These are phyloP conservation scores for Macadamia tetraphylla DNA, from an alignment of 164 flowering plant species.

Conservation along the genomic window DNA sequence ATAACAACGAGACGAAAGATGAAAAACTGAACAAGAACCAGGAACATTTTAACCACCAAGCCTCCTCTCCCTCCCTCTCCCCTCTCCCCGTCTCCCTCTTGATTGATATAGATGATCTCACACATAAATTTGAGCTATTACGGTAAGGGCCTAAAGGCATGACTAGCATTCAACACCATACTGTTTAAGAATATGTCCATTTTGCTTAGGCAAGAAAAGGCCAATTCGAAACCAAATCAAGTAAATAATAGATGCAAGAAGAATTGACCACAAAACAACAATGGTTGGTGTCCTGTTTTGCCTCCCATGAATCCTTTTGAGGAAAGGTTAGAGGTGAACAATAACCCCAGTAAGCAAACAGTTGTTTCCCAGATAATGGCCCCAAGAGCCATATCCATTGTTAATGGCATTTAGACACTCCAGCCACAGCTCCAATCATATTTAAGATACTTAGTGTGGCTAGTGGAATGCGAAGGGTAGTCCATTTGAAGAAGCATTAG, in stretches of 20 bases:
- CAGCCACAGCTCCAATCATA: slow-evolving; percentile 44
- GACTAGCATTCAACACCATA: too few species aligned
- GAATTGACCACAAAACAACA: slow-evolving; percentile 40
- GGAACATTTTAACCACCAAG: too few species aligned
- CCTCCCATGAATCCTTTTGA: slow-evolving; percentile 43
- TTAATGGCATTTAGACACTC: slow-evolving; percentile 36
- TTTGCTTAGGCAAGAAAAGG: slow-evolving; percentile 18
- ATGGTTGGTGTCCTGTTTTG: slow-evolving; percentile 49
- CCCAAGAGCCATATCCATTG: slow-evolving; percentile 44
- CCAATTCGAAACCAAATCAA: slow-evolving; percentile 40
- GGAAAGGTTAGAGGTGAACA: slow-evolving; percentile 45
- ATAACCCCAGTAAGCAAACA: slow-evolving; percentile 43
- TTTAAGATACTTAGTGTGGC: slow-evolving; percentile 39
- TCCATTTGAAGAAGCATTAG: slow-evolving; percentile 46
- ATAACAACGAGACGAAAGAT: too few species aligned
- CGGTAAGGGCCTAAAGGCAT: too few species aligned
- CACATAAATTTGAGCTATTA: too few species aligned
- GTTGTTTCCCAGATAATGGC: slow-evolving; percentile 39
- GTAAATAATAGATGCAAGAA: slow-evolving; percentile 36
- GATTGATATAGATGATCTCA: too few species aligned
- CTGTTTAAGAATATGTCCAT: too few species aligned
- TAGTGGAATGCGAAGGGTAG: slow-evolving; percentile 42
- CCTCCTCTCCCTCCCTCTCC: too few species aligned
- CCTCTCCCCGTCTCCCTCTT: too few species aligned
- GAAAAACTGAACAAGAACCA: too few species aligned